Conservation (phyloP, 176 grass and related monocot genomes). For the Triticum dicoccoides region DNA sequence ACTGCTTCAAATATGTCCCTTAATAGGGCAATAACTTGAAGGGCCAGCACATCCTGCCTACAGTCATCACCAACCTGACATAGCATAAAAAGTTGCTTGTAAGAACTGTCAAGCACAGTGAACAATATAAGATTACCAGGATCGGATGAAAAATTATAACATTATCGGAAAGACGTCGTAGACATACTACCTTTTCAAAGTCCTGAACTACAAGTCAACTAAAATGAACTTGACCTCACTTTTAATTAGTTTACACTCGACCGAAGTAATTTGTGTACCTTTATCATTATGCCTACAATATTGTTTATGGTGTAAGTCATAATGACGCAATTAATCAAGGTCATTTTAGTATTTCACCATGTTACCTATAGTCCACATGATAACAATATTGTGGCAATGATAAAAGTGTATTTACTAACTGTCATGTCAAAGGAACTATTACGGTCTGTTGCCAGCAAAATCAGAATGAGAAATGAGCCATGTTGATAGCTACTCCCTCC, state of each 20-base stretch:
- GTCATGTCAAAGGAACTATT: not conserved
- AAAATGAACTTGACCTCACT: constrained; percentile 4
- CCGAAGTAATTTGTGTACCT: not conserved
- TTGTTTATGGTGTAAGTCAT: not conserved
- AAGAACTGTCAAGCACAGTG: constrained; percentile 18
- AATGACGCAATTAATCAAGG: not conserved
- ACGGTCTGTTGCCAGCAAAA: not conserved
- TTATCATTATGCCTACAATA: not conserved
- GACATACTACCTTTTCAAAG: not conserved
- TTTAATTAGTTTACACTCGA: constrained; percentile 15
- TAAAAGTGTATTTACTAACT: not conserved
- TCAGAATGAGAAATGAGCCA: not conserved
- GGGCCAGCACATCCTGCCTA: constrained; percentile 98
- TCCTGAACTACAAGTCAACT: constrained; percentile 1
- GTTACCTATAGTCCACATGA: not conserved
- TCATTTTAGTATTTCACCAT: not conserved
- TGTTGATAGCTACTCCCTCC: not conserved
- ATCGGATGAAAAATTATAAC: not conserved
- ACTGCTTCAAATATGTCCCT: constrained; percentile 92
- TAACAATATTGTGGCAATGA: not conserved
- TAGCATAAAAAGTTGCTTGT: constrained; percentile 30
- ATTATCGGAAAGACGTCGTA: constrained; percentile 17
- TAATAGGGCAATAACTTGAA: constrained; percentile 91
- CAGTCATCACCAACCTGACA: constrained; percentile 99
- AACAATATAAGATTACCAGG: constrained; percentile 4